phyloP scores from a whole-genome alignment of 257 asterid genomes.

The Solanum gracilifrons region DNA sequence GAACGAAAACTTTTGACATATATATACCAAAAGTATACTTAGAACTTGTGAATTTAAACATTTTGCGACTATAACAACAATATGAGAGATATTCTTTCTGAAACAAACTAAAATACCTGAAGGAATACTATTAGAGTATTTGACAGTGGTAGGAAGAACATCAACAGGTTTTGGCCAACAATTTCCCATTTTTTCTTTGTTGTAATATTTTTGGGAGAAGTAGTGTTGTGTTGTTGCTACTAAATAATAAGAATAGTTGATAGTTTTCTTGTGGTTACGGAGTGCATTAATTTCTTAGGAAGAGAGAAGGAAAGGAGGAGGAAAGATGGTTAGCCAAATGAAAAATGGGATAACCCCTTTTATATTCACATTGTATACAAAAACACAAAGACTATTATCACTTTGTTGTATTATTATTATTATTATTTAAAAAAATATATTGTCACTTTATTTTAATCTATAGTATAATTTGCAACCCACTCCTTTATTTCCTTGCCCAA shows the following conservation, averaged over 20 bases:
- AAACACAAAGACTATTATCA: background rate
- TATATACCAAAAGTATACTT: background rate
- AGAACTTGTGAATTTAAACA: background rate
- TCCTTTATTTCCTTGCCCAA: background rate
- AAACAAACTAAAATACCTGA: background rate
- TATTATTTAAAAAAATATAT: background rate
- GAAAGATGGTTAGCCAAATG: background rate
- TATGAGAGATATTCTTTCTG: background rate
- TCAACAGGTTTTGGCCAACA: conserved; percentile 34
- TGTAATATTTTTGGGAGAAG: background rate
- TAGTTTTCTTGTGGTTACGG: background rate
- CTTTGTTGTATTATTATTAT: background rate
- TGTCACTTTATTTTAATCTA: background rate
- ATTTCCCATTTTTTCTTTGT: conserved; percentile 22
- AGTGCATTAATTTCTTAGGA: background rate
- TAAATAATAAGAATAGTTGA: background rate
- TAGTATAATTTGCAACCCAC: background rate
- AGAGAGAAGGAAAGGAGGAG: conserved; percentile 6
- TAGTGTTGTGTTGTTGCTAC: background rate
- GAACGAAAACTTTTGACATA: background rate
- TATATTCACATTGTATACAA: background rate
- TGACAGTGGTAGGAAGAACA: conserved; percentile 2
- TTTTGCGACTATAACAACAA: background rate
- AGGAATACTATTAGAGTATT: background rate
- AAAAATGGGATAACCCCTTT: background rate